These are phyloP conservation scores for Lipomyces chichibuensis DNA, from an alignment of 805 yeast genomes.

Conservation along the genomic window DNA sequence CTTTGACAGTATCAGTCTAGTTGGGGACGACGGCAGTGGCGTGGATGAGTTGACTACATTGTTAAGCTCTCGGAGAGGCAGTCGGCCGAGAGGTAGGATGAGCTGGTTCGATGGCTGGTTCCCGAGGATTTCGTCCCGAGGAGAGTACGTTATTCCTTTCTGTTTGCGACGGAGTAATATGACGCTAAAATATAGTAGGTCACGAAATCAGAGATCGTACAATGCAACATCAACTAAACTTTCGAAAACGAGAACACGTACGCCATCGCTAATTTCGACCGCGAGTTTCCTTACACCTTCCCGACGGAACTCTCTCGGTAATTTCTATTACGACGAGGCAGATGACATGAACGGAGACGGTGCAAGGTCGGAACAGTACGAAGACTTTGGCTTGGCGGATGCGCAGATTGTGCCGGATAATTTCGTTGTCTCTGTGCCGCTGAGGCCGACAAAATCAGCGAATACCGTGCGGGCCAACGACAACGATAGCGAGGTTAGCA, in stretches of 20 bases:
- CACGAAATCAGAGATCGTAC: neutral
- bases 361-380: constrained; percentile 6
- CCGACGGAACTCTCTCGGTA: constrained; percentile 1
- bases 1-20: constrained; percentile 4
- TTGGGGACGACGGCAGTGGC: constrained; percentile 15
- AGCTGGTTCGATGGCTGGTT: constrained; percentile 3
- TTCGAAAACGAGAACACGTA: neutral
- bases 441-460: constrained; percentile 11
- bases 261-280: constrained; percentile 19
- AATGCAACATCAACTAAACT: neutral
- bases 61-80: constrained; percentile 9
- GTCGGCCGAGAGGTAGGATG: neutral
- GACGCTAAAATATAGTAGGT: neutral
- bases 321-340: neutral
- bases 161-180: neutral
- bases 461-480: neutral
- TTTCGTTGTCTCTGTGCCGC: constrained; percentile 31
- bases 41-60: constrained; percentile 12
- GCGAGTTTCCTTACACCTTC: constrained; percentile 13
- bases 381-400: constrained; percentile 28
- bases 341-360: neutral
- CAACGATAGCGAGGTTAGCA: neutral
- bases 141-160: neutral
- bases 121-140: neutral
- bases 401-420: constrained; percentile 31